Evolutionary conservation across 1,284 basidiomycete genomes (phyloP).

Genomic region (Sporisorium sorghi): DNA sequence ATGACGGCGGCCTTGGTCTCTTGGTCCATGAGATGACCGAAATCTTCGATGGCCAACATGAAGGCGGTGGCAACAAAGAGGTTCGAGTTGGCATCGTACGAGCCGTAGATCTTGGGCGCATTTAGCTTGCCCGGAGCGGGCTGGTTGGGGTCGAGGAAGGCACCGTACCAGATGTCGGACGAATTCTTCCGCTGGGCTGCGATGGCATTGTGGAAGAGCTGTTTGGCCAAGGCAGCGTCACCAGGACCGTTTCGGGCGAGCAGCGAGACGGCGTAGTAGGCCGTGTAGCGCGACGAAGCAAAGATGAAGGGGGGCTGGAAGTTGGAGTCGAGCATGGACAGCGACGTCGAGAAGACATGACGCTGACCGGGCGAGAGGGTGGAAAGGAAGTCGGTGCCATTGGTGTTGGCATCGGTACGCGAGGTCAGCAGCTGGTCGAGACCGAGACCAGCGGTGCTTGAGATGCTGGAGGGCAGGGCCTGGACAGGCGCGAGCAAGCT

Average conservation of each 20-base stretch:
- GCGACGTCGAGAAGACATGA: conserved; percentile 21
- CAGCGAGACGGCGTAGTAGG: conserved; percentile 40
- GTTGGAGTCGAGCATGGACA: conserved; percentile 30
- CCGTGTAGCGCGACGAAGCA: conserved; percentile 36
- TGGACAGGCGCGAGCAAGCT: conserved; percentile 4
- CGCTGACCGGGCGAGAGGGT: conserved; percentile 30
- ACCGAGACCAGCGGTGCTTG: neutral
- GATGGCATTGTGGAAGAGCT: conserved; percentile 36
- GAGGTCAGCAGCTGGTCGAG: conserved; percentile 20
- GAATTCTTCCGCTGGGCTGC: conserved; percentile 26
- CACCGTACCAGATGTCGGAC: conserved; percentile 40
- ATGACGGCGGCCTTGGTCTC: conserved; percentile 28
- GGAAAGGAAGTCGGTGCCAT: conserved; percentile 25
- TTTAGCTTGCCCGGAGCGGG: conserved; percentile 35
- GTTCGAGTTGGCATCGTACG: conserved; percentile 41
- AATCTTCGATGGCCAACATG: conserved; percentile 39
- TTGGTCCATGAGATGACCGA: conserved; percentile 28
- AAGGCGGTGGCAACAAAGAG: conserved; percentile 43
- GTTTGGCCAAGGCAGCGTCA: conserved; percentile 25
- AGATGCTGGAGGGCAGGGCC: conserved; percentile 10
- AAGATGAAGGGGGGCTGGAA: conserved; percentile 39
- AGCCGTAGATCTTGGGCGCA: conserved; percentile 39
- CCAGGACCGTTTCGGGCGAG: conserved; percentile 38
- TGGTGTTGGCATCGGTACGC: conserved; percentile 11
- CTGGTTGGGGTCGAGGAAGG: conserved; percentile 35